These are phyloP conservation scores for Malbranchea zuffiana DNA, from an alignment of 2,329 filamentous ascomycete genomes.

Conservation along the genomic window DNA sequence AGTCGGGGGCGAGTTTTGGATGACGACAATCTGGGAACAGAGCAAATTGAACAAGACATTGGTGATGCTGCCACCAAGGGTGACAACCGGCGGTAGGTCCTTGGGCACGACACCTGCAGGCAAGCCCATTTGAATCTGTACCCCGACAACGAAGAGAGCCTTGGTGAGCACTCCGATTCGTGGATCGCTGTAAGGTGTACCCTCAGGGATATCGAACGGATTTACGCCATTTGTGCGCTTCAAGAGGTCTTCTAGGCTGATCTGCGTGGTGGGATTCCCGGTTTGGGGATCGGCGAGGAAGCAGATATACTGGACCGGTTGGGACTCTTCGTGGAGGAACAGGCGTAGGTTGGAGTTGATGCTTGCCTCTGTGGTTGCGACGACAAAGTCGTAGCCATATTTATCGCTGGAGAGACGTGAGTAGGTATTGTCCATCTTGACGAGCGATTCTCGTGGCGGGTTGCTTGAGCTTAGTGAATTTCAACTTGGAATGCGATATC, in stretches of 20 bases:
- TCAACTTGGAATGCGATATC: background rate
- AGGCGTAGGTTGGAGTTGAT: background rate
- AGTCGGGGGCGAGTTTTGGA: background rate
- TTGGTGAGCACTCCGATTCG: background rate
- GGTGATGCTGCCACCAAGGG: background rate
- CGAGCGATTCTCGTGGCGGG: background rate
- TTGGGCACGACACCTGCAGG: background rate
- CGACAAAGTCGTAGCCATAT: conserved; percentile 3
- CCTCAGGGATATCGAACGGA: background rate
- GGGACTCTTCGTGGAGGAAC: background rate
- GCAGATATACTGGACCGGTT: conserved; percentile 1
- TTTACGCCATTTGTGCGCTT: background rate
- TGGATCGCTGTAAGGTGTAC: background rate
- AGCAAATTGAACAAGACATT: conserved; percentile 1
- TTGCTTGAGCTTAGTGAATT: background rate
- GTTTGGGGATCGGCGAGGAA: conserved; percentile 1
- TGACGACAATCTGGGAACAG: background rate
- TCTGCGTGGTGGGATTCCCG: background rate
- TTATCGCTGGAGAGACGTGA: background rate
- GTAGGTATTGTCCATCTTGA: background rate
- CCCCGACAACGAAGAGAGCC: background rate
- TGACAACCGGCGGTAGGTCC: background rate
- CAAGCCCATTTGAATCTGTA: background rate
- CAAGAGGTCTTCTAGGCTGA: background rate
- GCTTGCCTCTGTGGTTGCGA: conserved; percentile 1